A percentile compares a stretch with the other conserved stretches of the same genome.
These are phyloP conservation scores for Kentomonas sorsogonicus DNA, from an alignment of 208 protist genomes.

Conservation along the genomic window DNA sequence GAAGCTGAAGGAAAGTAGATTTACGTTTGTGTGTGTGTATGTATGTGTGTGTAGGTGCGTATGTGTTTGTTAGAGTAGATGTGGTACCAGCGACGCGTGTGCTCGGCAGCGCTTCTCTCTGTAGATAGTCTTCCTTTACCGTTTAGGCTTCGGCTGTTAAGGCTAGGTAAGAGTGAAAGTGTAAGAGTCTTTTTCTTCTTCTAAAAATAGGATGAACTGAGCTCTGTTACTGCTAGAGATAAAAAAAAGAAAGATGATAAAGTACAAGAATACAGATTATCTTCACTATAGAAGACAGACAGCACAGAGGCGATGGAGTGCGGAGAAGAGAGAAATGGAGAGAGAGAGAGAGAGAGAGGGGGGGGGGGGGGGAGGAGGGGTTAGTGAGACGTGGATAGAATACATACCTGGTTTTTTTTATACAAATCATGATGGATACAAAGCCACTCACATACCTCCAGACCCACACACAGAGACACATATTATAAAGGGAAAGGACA, in stretches of 20 bases:
- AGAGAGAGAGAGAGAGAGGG: not conserved
- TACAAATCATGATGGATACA: too few relatives aligned
- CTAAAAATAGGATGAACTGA: not conserved
- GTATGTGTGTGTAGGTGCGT: not conserved
- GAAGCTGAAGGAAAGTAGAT: too few relatives aligned
- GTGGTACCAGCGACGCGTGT: too few relatives aligned
- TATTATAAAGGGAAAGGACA: not conserved
- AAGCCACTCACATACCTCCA: too few relatives aligned
- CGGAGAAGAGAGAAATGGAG: not conserved
- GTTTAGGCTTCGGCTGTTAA: not conserved
- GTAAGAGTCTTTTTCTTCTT: not conserved
- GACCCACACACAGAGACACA: too few relatives aligned
- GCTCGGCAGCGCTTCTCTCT: too few relatives aligned
- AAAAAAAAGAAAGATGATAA: constrained; percentile 2
- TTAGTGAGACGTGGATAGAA: too few relatives aligned
- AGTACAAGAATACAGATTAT: not conserved
- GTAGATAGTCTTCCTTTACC: too few relatives aligned
- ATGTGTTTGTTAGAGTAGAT: not conserved
- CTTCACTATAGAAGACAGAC: not conserved
- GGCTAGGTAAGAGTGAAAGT: not conserved
- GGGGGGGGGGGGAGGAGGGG: not conserved
- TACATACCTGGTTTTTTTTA: too few relatives aligned
- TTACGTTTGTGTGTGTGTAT: not conserved
- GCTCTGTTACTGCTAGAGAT: not conserved
- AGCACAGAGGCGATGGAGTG: too few relatives aligned